Evolutionary conservation across 441 rosid species (phyloP), one percentile per base, ranked within the genome.

Genomic region (Melastoma candidum): DNA sequence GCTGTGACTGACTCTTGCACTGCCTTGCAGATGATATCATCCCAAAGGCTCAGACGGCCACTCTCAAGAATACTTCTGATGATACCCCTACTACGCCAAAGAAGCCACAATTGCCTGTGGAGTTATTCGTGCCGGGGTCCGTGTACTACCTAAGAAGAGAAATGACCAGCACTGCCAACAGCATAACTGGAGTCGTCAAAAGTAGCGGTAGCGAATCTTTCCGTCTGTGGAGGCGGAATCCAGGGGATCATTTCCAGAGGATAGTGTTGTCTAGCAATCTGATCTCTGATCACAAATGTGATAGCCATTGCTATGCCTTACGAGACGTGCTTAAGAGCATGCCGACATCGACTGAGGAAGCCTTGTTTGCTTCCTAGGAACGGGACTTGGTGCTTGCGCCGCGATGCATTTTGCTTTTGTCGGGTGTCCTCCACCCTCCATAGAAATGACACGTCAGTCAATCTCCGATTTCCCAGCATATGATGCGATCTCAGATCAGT

Each of bases 291-390:
- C 98, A 92, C 67, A 84, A 76, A 69, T 92, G 97, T 43, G 97
- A 84, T 65, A 80, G 81, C 76, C 98, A 92, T 72, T 81, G 79
- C 74, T 78, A 73, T 3, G 97, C 95, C 0, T 66, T 92, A 5
- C 63, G 97, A 63, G 98, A 92, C 61, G 94, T 85, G n/a, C 82
- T 82, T 26, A 92, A 92, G 79, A 82, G 86, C 48, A 71, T 88
- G 64, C 82, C 94, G 0, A 59, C 60, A 46, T 67, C 76, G n/a
- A 48, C 48, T 12, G 70, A 72, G 17, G 88, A 80, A 45, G 64
- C 22, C 54, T 63, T 78, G 41, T 32, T 32, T 8, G 6, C 41
- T 2, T 4, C 7, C 1, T 32, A 32, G 8, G 8, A 32, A 6
- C 41, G 41, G 41, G 7, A 32, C 41, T 4, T 32, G 5, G 41